These are phyloP conservation scores for Sanghuangporus weigelae DNA, from an alignment of 1,284 basidiomycete genomes.

Conservation along the genomic window DNA sequence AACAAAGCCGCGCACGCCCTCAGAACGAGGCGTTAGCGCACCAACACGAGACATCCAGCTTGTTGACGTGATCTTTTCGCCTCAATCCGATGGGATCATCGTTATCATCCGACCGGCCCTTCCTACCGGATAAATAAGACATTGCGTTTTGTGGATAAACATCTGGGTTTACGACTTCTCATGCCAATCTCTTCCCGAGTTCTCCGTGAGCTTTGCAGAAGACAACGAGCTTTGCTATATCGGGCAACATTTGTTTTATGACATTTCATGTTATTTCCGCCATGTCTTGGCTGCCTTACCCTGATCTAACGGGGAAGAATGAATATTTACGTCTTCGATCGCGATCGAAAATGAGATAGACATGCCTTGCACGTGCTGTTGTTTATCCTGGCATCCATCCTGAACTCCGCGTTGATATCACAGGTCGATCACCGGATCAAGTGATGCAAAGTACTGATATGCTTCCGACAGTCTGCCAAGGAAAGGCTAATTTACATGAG, in stretches of 20 bases:
- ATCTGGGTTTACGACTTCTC: no score
- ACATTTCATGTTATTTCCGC: no score
- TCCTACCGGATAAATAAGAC: neutral
- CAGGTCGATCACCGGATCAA: neutral
- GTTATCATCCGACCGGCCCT: conserved; percentile 51
- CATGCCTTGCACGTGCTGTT: no score
- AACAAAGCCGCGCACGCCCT: conserved; percentile 2
- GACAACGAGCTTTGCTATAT: neutral
- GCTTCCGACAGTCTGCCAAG: neutral
- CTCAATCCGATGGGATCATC: conserved; percentile 74
- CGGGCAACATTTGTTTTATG: no score
- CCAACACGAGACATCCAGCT: conserved; percentile 30
- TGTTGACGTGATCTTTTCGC: conserved; percentile 76
- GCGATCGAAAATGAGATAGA: no score
- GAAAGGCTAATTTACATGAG: neutral
- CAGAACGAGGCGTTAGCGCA: conserved; percentile 7
- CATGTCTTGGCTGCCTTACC: no score
- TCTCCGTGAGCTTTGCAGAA: neutral
- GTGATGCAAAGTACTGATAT: neutral
- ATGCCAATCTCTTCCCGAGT: neutral
- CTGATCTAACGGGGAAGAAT: no score
- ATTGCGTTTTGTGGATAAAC: neutral
- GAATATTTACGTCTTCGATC: no score
- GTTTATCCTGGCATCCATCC: no score
- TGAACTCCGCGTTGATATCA: no score